These are phyloP conservation scores for Starmerella bombi DNA, from an alignment of 805 yeast species.

Conservation along the genomic window DNA sequence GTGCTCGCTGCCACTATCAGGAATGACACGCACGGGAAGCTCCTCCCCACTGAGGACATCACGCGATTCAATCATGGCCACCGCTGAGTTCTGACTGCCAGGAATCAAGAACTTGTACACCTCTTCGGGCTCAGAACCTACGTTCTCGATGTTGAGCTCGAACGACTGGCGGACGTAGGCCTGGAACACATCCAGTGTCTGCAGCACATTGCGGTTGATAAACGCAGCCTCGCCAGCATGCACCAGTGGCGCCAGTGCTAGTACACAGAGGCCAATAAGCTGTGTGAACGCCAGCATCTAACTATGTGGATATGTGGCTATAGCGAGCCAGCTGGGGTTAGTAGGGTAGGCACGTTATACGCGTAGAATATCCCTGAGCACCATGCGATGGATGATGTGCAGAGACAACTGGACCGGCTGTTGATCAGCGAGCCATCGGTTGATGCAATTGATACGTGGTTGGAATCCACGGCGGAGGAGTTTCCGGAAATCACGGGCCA, in stretches of 20 bases:
- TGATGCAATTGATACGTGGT: no score
- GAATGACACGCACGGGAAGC: constrained; percentile 1
- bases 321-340: background rate
- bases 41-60: constrained; percentile 23
- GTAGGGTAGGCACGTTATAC: background rate
- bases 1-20: constrained; percentile 10
- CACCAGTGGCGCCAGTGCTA: background rate
- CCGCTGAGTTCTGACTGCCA: constrained; percentile 29
- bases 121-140: constrained; percentile 38
- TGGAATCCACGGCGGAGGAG: no score
- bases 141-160: constrained; percentile 45
- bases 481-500: no score
- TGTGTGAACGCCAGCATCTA: background rate
- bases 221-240: background rate
- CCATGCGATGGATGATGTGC: no score
- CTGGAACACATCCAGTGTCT: constrained; percentile 50
- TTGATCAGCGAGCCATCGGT: no score
- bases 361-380: no score
- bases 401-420: no score
- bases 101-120: constrained; percentile 53
- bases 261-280: background rate
- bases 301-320: background rate
- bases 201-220: constrained; percentile 40
- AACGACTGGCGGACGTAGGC: constrained; percentile 53
- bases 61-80: constrained; percentile 37